A percentile compares a stretch with the other conserved stretches of the same genome.
Conservation (phyloP, 2,329 filamentous ascomycete genomes). For the Fusarium sp. region DNA sequence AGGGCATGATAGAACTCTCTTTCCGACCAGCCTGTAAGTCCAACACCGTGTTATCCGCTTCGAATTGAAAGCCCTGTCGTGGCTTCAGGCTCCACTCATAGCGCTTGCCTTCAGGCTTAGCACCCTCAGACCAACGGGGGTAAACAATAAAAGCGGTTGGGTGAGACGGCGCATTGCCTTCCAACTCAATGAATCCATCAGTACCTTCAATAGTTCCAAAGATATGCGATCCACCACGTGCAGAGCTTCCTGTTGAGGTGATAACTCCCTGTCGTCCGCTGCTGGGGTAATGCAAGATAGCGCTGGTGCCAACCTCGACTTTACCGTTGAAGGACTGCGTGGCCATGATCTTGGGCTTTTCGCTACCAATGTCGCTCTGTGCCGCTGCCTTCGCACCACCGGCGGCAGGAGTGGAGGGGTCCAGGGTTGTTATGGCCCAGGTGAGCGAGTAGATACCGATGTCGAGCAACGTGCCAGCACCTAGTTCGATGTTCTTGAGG, state of each 20-base stretch:
- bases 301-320: background rate
- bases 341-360: background rate
- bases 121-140: background rate
- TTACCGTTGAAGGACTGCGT: background rate
- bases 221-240: background rate
- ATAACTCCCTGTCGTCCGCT: background rate
- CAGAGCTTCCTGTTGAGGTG: background rate
- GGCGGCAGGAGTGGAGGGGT: background rate
- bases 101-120: background rate
- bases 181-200: background rate
- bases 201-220: background rate
- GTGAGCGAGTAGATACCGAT: conserved; percentile 45
- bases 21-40: conserved; percentile 56
- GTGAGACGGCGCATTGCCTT: background rate
- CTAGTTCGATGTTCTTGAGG: background rate
- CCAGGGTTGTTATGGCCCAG: conserved; percentile 6
- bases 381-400: background rate
- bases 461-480: background rate
- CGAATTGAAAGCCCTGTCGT: conserved; percentile 81
- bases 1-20: conserved; percentile 73
- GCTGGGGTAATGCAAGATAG: background rate
- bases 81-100: conserved; percentile 56
- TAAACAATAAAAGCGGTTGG: background rate
- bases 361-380: background rate
- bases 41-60: conserved; percentile 81